These are phyloP conservation scores for Anethum foeniculum DNA, from an alignment of 140 eudicot species.

Conservation along the genomic window DNA sequence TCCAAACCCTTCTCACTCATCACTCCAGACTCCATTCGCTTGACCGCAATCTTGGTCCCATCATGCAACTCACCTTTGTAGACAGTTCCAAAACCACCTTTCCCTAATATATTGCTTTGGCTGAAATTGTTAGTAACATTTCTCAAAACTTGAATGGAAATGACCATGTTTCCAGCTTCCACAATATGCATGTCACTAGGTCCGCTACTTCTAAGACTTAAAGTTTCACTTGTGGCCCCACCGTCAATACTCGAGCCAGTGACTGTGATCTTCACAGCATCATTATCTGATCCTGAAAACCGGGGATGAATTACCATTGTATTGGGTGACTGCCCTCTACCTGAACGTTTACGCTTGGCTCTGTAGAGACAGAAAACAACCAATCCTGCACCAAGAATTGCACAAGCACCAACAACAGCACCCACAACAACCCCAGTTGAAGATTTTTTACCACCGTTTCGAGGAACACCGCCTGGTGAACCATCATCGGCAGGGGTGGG, in stretches of 20 bases:
- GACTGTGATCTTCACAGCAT: slow-evolving; percentile 39
- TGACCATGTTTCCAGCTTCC: slow-evolving; percentile 71
- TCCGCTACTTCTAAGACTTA: slow-evolving; percentile 38
- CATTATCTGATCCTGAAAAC: slow-evolving; percentile 39
- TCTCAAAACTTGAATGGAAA: slow-evolving; percentile 63
- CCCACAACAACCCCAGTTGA: slow-evolving; percentile 30
- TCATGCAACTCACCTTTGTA: slow-evolving; percentile 81
- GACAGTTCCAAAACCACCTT: slow-evolving; percentile 84
- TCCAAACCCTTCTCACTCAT: slow-evolving; percentile 73
- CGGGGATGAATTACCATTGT: slow-evolving; percentile 46
- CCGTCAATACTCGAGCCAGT: slow-evolving; percentile 34
- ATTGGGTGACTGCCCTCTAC: slow-evolving; percentile 33
- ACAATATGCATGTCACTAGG: slow-evolving; percentile 50
- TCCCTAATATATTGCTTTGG: slow-evolving; percentile 58
- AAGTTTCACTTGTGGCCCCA: slow-evolving; percentile 28
- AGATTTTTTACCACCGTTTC: slow-evolving; percentile 29
- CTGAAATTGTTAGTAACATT: slow-evolving; percentile 73
- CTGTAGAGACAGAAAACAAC: slow-evolving; percentile 30
- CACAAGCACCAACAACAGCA: slow-evolving; percentile 32
- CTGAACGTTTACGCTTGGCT: slow-evolving; percentile 25
- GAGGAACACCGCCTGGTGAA: slow-evolving; percentile 16
- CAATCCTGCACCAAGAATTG: slow-evolving; percentile 25
- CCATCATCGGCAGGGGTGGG: slow-evolving; percentile 30
- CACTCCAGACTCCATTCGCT: slow-evolving; percentile 77
- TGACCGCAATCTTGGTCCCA: slow-evolving; percentile 82